Base-by-base conservation (phyloP, 2,329 filamentous ascomycete species). In the Sclerotinia borealis region DNA sequence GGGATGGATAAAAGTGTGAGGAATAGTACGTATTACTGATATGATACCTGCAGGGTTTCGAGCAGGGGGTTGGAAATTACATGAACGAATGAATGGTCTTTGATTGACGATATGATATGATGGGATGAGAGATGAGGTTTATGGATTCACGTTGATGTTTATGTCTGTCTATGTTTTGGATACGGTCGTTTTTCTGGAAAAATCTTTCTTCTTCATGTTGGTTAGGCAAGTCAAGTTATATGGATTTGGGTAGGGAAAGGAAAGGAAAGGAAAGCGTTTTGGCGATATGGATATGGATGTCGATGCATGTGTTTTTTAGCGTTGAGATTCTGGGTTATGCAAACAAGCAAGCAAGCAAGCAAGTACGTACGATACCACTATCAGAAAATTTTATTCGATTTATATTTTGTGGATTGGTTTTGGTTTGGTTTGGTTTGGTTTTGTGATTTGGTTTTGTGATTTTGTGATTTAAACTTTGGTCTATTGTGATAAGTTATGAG, bases 11-110 rank as follows among this genome's bases (percentile, higher is more conserved):
- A 51, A 10, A 37, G 48, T 19, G 13, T 43, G 25, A 63, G 55
- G 27, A 39, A 60, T 47, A 60, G 56, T 60, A 50, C 55, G 59
- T 60, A 59, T 61, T 59, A 61, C 31, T 31, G 56, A 49, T 48
- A 45, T 36, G 19, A 6, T 27, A 3, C 6, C 27, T 54, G 37
- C 9, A 17, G 37, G 29, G n/a, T 47, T 7, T 25, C 10, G 27
- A 3, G n/a, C n/a, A n/a, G n/a, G 8, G 5, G 15, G 15, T 29
- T 31, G 25, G 13, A 29, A 1, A 17, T 43, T n/a, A 55, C 43
- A 31, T 55, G 31, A 31, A 41, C 52, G 52, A 55, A 41, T 5
- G 19, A n/a, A n/a, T n/a, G 19, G 10, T 6, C 34, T 22, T 45
- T 45, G 34, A 17, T 45, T 34, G 52, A 56, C 34, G 27, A 34